Evolutionary conservation across 441 rosid genomes (phyloP), one percentile per base, ranked within the genome.

Genomic region (Gossypium trilobum): DNA sequence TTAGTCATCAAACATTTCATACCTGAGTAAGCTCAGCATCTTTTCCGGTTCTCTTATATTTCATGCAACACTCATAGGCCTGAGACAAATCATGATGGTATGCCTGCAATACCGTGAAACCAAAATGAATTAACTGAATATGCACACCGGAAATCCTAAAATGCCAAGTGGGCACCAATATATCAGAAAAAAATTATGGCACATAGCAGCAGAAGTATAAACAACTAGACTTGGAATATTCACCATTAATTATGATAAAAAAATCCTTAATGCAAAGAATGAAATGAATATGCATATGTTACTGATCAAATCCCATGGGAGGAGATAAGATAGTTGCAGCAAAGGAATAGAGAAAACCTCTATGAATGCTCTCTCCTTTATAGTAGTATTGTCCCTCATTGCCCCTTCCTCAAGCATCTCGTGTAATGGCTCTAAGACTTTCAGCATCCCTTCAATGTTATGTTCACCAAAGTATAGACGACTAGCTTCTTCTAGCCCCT

Each of bases 11-110:
- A 25, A 54, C 5, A 29, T 36, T 7, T 48, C 1, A 6, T 80
- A 93, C 99, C 99, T 93, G 96, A 62, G 96, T 91, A 78, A 93
- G 99, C 84, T 93, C 99, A 61, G 97, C 95, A 82, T 96, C 99
- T 83, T 89, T 92, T 60, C 91, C 91, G 33, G 96, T 96, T 85
- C 84, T 88, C 80, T 85, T 91, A 79, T 93, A 96, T 66, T 90
- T 90, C 90, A 78, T 82, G 84, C 99, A 96, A 70, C 97, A 90
- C 20, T 93, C 97, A 82, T 89, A 84, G 61, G 98, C 99, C 82
- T 96, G 98, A 44, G 89, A 79, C 82, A 96, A 82, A 84, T 96
- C 99, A 61, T 81, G 95, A 72, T 81, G 96, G 84, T 91, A 92
- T 71, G 97, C 97, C 99, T 96, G 88, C 75, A 86, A 63, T 3